Evolutionary conservation across 2,329 filamentous ascomycete species (phyloP).

Genomic region (Ascochyta koolunga): DNA sequence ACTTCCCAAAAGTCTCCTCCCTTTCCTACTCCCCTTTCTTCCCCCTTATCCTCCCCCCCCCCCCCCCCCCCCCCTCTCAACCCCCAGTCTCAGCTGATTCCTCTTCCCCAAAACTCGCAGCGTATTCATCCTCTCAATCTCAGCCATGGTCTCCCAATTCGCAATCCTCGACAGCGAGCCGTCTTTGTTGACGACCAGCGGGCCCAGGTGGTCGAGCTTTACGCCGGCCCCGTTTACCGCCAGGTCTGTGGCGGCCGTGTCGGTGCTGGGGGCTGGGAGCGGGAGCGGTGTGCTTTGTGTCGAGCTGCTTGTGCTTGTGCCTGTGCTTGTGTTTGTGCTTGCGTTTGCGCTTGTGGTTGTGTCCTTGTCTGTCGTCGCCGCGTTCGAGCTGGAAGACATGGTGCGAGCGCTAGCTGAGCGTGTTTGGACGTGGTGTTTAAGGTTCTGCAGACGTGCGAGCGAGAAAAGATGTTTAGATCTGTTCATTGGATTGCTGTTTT

Average conservation of each 20-base stretch:
- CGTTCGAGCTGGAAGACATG: no score
- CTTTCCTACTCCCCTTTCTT: background rate
- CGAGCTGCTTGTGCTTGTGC: no score
- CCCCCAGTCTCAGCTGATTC: conserved; percentile 68
- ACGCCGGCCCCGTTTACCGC: conserved; percentile 51
- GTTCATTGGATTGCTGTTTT: conserved; percentile 2
- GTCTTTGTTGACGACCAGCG: conserved; percentile 75
- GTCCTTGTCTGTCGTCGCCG: background rate
- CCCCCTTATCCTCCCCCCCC: background rate
- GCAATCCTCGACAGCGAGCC: conserved; percentile 72
- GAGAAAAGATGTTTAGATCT: background rate
- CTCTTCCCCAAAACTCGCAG: conserved; percentile 70
- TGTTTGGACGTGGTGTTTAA: background rate
- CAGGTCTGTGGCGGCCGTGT: conserved; percentile 19
- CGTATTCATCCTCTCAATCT: conserved; percentile 70
- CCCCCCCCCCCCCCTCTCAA: conserved; percentile 45
- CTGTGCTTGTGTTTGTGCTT: no score
- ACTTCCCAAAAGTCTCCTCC: background rate
- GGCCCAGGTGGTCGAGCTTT: conserved; percentile 71
- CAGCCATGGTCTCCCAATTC: conserved; percentile 76
- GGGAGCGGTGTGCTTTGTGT: no score
- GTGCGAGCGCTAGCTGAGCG: no score
- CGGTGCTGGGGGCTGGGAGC: background rate
- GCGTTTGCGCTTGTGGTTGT: background rate
- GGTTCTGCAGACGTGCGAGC: background rate